Percentiles rank a stretch among this genome's conserved stretches.
Evolutionary conservation across 345 rosid species (phyloP).

Genomic region (Dovyalis caffra): DNA sequence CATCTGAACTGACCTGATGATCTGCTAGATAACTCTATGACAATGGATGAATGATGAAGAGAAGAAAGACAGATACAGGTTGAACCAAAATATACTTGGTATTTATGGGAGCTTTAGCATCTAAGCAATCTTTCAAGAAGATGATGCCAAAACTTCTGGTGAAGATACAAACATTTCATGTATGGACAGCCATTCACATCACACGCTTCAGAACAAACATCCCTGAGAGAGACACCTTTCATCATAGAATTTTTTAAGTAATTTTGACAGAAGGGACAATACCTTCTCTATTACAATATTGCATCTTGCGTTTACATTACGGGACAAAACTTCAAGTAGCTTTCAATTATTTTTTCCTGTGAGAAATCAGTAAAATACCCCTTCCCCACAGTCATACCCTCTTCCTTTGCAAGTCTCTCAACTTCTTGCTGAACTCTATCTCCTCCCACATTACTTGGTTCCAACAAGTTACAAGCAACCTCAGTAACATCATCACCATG

Average conservation of each 20-base stretch:
- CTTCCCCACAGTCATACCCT: slow-evolving; percentile 59
- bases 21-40: no score
- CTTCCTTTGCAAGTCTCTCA: slow-evolving; percentile 58
- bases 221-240: background rate
- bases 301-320: slow-evolving; percentile 8
- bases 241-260: background rate
- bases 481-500: slow-evolving; percentile 61
- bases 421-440: slow-evolving; percentile 68
- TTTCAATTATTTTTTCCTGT: slow-evolving; percentile 53
- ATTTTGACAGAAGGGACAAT: background rate
- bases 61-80: no score
- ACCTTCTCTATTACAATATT: background rate
- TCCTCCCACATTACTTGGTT: slow-evolving; percentile 71
- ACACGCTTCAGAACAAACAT: background rate
- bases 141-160: background rate
- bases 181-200: background rate
- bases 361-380: slow-evolving; percentile 81
- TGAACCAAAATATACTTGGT: background rate
- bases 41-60: no score
- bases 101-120: background rate
- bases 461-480: slow-evolving; percentile 87
- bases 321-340: slow-evolving; percentile 38
- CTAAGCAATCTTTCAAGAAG: background rate
- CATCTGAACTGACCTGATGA: no score
- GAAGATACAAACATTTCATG: background rate